phyloP scores from a whole-genome alignment of 2,329 filamentous ascomycete species.

The Zymoseptoria brevis region DNA sequence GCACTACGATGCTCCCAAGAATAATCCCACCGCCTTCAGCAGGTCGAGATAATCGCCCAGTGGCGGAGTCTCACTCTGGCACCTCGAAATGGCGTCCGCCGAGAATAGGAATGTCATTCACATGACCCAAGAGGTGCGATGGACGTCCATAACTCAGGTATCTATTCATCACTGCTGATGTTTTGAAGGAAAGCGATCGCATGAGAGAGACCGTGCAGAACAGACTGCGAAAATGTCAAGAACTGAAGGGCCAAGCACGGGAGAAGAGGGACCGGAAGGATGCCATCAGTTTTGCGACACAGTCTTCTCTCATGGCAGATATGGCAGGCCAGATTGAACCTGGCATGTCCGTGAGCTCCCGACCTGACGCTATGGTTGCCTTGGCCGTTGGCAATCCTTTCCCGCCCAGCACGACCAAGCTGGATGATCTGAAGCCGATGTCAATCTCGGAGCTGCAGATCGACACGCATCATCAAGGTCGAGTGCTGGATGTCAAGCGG shows the following conservation, averaged over 20 bases:
- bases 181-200: conserved; percentile 1
- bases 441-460: conserved; percentile 9
- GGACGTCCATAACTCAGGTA: neutral
- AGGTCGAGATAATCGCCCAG: neutral
- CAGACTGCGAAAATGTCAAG: conserved; percentile 7
- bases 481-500: conserved; percentile 16
- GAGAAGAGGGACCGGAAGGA: conserved; percentile 3
- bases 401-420: neutral
- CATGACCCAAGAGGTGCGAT: neutral
- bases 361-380: conserved; percentile 2
- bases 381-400: conserved; percentile 6
- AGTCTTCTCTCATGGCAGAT: conserved; percentile 9
- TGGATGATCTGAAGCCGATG: conserved; percentile 1
- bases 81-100: neutral
- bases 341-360: conserved; percentile 2
- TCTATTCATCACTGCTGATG: neutral
- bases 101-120: neutral
- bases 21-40: neutral
- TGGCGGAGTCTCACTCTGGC: neutral
- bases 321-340: conserved; percentile 7
- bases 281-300: conserved; percentile 4
- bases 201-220: conserved; percentile 7
- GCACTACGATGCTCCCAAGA: neutral
- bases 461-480: conserved; percentile 17
- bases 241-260: conserved; percentile 3